phyloP scores from a whole-genome alignment of 2,329 filamentous ascomycete species.

The Cladosporium cucumerinum region DNA sequence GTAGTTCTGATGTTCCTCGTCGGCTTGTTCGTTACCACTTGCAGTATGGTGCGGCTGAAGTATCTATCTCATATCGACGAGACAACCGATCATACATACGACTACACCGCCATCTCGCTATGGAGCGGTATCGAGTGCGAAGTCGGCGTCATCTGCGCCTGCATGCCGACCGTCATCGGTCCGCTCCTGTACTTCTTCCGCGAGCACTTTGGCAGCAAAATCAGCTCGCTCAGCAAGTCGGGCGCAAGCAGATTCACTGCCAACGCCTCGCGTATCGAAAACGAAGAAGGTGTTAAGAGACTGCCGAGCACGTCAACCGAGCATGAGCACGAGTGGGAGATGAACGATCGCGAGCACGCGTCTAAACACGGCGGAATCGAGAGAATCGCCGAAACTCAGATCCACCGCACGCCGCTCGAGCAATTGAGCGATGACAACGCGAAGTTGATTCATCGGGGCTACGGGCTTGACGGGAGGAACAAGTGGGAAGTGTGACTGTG shows the following conservation, averaged over 20 bases:
- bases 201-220: background rate
- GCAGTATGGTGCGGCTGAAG: slow-evolving; percentile 21
- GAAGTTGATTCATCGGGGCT: background rate
- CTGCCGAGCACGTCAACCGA: background rate
- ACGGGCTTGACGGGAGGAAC: background rate
- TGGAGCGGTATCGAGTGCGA: slow-evolving; percentile 25
- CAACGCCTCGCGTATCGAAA: background rate
- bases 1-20: slow-evolving; percentile 10
- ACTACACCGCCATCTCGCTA: slow-evolving; percentile 22
- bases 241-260: background rate
- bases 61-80: slow-evolving; percentile 17
- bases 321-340: background rate
- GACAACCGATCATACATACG: slow-evolving; percentile 22
- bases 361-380: background rate
- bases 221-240: slow-evolving; percentile 6
- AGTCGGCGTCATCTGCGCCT: slow-evolving; percentile 25
- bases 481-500: background rate
- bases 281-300: background rate
- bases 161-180: slow-evolving; percentile 19
- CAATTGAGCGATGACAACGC: slow-evolving; percentile 7
- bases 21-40: slow-evolving; percentile 23
- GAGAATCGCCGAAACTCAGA: background rate
- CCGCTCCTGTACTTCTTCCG: slow-evolving; percentile 1
- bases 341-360: background rate
- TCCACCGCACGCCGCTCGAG: background rate